phyloP scores from a whole-genome alignment of 805 yeast species.

The Zygoascus tannicola region DNA sequence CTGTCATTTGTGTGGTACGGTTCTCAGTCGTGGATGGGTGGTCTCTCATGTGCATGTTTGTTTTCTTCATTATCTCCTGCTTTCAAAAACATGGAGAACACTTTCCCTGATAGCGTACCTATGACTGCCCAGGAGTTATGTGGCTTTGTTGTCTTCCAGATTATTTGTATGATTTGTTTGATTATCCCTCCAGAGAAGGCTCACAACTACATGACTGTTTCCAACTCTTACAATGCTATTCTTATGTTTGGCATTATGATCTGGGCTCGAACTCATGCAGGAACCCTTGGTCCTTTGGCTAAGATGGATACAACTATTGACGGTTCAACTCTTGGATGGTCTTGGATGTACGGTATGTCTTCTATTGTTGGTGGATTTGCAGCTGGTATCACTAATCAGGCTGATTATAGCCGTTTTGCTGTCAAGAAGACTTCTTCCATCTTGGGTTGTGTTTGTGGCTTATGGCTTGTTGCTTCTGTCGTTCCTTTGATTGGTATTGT shows the following conservation, averaged over 20 bases:
- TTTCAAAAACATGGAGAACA: constrained; percentile 33
- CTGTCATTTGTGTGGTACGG: constrained; percentile 41
- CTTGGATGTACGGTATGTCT: constrained; percentile 40
- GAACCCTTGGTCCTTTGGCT: constrained; percentile 46
- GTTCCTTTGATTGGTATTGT: constrained; percentile 40
- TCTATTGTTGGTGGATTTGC: constrained; percentile 78
- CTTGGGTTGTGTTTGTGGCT: constrained; percentile 31
- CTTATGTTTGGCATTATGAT: constrained; percentile 54
- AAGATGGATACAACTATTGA: constrained; percentile 34
- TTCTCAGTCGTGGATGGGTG: constrained; percentile 40
- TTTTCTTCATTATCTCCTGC: constrained; percentile 24
- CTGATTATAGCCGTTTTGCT: constrained; percentile 79
- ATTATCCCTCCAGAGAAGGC: constrained; percentile 23
- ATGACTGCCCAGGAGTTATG: constrained; percentile 31
- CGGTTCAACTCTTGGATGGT: constrained; percentile 7
- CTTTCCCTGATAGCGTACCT: constrained; percentile 32
- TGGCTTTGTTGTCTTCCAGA: constrained; percentile 34
- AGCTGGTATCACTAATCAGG: constrained; percentile 72
- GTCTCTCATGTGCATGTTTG: constrained; percentile 29
- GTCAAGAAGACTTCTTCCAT: constrained; percentile 41
- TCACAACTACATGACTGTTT: constrained; percentile 23
- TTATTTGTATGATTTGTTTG: constrained; percentile 26
- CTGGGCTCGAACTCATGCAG: constrained; percentile 45
- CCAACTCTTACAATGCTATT: constrained; percentile 31
- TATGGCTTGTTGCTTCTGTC: constrained; percentile 31